These are phyloP conservation scores for Ehretia macrophylla DNA, from an alignment of 257 asterid species.

Conservation along the genomic window DNA sequence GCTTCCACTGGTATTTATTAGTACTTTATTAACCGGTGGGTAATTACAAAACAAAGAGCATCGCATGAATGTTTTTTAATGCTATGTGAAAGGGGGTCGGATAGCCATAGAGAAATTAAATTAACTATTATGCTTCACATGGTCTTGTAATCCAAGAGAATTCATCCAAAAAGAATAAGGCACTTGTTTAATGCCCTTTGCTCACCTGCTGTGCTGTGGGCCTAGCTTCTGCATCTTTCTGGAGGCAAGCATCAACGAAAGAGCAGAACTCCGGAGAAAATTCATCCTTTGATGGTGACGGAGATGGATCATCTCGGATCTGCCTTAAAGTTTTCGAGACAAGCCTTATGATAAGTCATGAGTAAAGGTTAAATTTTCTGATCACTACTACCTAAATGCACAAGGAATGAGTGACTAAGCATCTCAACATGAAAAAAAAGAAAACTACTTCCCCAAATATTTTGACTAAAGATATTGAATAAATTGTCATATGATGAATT, in stretches of 20 bases:
- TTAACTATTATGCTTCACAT: not conserved
- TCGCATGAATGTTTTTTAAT: not conserved
- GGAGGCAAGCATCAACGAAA: constrained; percentile 85
- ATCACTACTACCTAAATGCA: not conserved
- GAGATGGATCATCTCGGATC: constrained; percentile 98
- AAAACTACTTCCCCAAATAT: too few relatives aligned
- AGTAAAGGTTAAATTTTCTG: constrained; percentile 1
- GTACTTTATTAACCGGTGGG: too few relatives aligned
- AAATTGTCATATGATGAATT: too few relatives aligned
- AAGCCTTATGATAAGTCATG: constrained; percentile 14
- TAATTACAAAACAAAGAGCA: too few relatives aligned
- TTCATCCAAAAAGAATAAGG: not conserved
- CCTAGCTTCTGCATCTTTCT: constrained; percentile 71
- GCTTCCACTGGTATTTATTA: too few relatives aligned
- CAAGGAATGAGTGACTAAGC: not conserved
- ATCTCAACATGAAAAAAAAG: too few relatives aligned
- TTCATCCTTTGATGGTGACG: constrained; percentile 55
- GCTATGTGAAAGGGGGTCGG: too few relatives aligned
- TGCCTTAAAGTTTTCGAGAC: constrained; percentile 15
- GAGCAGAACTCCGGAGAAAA: constrained; percentile 88
- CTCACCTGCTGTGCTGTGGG: constrained; percentile 97
- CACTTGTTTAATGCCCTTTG: not conserved
- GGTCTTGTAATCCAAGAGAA: not conserved
- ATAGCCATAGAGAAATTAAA: not conserved
- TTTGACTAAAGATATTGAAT: too few relatives aligned